Base-by-base conservation (phyloP, 164 flowering plant genomes). In the Nelumbo lutea region DNA sequence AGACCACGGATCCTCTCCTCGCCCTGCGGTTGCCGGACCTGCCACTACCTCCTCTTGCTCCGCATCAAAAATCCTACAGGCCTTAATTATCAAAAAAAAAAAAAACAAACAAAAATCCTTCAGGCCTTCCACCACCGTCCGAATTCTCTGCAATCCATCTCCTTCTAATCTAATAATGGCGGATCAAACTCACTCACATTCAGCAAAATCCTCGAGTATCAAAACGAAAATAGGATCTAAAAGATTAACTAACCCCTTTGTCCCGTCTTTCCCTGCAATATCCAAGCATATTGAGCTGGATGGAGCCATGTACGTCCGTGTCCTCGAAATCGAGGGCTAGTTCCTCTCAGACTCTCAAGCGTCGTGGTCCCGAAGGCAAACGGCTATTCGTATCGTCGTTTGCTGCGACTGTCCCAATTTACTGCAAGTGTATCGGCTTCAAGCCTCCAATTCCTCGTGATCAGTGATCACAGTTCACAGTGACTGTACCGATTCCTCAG, bases 221-320 rank as follows among this genome's bases (percentile, higher is more conserved):
- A 64, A 58, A 66, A 64, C 64, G 70, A 66, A 27, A 27, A 27
- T 44, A 50, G 61, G 55, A 55, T 61, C 63, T 65, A 10, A 53
- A 65, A 27, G 27, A 47, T 45, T 86, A 79, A 76, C 90, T 88
- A 50, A 71, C 55, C 44, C 90, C 91, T 2, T 64, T 87, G 15
- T 82, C 91, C 87, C 87, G 4, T 84, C 85, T 45, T 72, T 78
- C 64, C 86, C 89, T n/a, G 46, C 66, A 7, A 64, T 83, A 41
- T 86, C 90, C 43, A 86, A 86, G 74, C 68, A 77, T 15, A 65
- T 87, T 1, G 95, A 89, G 76, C 78, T 81, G 55, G 72, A 63
- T 66, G 80, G 95, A 75, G 95, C 95, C 58, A 78, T 83, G 78
- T 27, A 27, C 27, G 27, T 68, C 83, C 4, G 96, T 98, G 2